phyloP scores from a whole-genome alignment of 1,284 basidiomycete species.

The Anthracocystis setariae region DNA sequence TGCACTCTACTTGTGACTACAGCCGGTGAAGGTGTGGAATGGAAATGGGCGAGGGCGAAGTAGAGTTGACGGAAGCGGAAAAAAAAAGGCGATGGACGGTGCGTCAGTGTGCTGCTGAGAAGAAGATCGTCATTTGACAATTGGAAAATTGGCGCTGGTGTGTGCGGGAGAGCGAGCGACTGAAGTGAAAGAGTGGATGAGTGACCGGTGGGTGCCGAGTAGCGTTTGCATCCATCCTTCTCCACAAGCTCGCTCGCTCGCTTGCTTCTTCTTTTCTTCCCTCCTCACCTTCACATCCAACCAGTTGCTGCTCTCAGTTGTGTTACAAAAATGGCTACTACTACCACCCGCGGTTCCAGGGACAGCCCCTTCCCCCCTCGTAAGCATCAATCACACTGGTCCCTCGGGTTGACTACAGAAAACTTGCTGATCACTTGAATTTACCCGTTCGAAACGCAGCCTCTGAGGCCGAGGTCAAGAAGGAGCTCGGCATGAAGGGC shows the following conservation, averaged over 20 bases:
- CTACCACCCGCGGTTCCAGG: slow-evolving; percentile 49
- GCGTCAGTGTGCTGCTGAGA: slow-evolving; percentile 24
- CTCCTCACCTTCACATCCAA: slow-evolving; percentile 2
- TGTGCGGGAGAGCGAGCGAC: background rate
- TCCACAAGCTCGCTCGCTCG: slow-evolving; percentile 2
- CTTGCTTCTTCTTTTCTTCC: slow-evolving; percentile 6
- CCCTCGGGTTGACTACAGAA: no score
- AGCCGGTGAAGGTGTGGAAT: background rate
- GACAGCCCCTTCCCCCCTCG: slow-evolving; percentile 50
- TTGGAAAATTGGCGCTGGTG: background rate
- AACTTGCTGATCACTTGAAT: slow-evolving; percentile 6
- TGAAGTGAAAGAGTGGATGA: background rate
- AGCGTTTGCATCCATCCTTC: background rate
- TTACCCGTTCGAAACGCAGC: slow-evolving; percentile 2
- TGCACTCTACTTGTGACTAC: no score
- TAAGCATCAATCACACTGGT: no score
- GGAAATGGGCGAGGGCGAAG: background rate
- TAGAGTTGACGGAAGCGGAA: background rate
- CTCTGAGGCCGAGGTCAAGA: slow-evolving; percentile 40
- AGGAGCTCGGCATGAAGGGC: slow-evolving; percentile 44
- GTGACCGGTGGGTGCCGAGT: slow-evolving; percentile 8
- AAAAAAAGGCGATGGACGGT: slow-evolving; percentile 1
- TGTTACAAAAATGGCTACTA: slow-evolving; percentile 40
- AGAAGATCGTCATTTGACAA: background rate
- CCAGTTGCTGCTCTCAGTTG: background rate